A percentile compares a stretch with the other conserved stretches of the same genome.
Evolutionary conservation across 1,139 yeast genomes (phyloP).

Genomic region (Eremothecium coryli): DNA sequence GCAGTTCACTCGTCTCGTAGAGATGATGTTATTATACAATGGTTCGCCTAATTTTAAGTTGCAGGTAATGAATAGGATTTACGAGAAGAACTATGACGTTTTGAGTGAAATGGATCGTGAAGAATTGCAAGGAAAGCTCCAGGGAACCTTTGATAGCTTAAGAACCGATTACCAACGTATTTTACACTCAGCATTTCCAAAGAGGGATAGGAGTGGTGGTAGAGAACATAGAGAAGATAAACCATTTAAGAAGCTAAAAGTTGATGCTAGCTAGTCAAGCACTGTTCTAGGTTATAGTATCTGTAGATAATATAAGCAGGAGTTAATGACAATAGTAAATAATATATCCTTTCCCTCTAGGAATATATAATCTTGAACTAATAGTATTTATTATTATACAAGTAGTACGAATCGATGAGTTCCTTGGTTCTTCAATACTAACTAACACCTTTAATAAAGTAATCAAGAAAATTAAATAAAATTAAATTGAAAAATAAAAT

Average conservation of each 20-base stretch:
- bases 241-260: background rate
- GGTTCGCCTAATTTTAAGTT: constrained; percentile 35
- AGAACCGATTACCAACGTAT: constrained; percentile 57
- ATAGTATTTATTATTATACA: too few relatives aligned
- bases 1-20: constrained; percentile 69
- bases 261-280: background rate
- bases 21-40: constrained; percentile 55
- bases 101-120: constrained; percentile 54
- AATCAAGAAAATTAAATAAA: too few relatives aligned
- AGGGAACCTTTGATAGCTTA: constrained; percentile 61
- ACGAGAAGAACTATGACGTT: constrained; percentile 70
- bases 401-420: too few relatives aligned
- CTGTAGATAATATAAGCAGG: too few relatives aligned
- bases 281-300: too few relatives aligned
- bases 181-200: constrained; percentile 3
- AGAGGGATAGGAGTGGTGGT: constrained; percentile 3
- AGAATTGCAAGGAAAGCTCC: constrained; percentile 58
- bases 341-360: too few relatives aligned
- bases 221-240: background rate
- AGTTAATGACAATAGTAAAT: too few relatives aligned
- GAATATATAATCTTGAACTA: too few relatives aligned
- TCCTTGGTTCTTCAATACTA: too few relatives aligned
- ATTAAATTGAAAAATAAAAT: too few relatives aligned
- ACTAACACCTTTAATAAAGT: too few relatives aligned
- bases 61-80: constrained; percentile 63